Conservation (phyloP, 768 basidiomycete genomes). For the Suillus luteus region DNA sequence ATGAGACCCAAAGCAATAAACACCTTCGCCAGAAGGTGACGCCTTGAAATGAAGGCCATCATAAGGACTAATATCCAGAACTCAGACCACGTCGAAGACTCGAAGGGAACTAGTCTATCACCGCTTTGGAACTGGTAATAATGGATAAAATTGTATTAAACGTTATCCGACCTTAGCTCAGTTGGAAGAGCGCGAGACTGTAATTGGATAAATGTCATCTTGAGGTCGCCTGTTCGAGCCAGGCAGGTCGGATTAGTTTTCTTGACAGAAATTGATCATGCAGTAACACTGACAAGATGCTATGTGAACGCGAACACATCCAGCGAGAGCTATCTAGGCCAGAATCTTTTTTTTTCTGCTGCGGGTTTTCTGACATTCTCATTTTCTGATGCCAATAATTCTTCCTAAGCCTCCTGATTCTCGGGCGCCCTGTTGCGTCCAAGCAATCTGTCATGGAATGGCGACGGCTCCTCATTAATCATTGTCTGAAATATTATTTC, state of each 20-base stretch:
- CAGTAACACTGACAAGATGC: no score
- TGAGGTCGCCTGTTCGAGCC: conserved; percentile 65
- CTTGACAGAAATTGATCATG: neutral
- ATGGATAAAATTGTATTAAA: rapidly evolving
- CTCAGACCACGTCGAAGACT: neutral
- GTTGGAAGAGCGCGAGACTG: conserved; percentile 55
- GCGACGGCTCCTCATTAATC: no score
- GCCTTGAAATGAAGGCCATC: conserved; percentile 35
- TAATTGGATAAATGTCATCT: conserved; percentile 44
- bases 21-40: conserved; percentile 28
- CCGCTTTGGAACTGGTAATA: neutral
- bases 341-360: neutral
- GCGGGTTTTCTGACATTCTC: neutral
- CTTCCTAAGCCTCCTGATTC: neutral
- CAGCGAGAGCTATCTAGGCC: no score
- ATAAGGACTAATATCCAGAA: neutral
- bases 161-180: conserved; percentile 47
- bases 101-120: neutral
- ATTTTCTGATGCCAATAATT: neutral
- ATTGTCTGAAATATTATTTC: no score
- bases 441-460: no score
- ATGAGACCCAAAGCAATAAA: conserved; percentile 22
- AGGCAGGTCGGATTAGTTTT: conserved; percentile 51
- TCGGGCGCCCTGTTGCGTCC: no score
- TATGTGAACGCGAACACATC: neutral